phyloP scores from a whole-genome alignment of 371 early-diverging fungal genomes.

The Basidiobolus meristosporus region DNA sequence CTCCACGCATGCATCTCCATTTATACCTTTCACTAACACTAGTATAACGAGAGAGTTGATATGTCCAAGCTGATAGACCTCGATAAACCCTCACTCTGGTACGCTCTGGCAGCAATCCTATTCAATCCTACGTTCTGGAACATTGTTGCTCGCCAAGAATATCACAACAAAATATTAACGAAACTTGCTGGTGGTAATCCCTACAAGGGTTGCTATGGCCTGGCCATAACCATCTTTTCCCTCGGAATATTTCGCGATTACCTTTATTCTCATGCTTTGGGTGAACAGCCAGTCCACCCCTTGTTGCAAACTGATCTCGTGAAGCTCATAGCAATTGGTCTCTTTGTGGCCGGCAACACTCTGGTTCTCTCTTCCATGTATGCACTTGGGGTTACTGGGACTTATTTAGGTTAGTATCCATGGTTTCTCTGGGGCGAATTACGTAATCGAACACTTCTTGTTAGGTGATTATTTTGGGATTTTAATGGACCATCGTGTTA shows the following conservation, averaged over 20 bases:
- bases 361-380: conserved; percentile 78
- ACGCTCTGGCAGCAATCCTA: conserved; percentile 41
- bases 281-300: conserved; percentile 33
- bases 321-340: conserved; percentile 19
- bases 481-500: conserved; percentile 69
- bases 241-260: conserved; percentile 69
- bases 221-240: conserved; percentile 61
- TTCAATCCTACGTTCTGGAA: conserved; percentile 90
- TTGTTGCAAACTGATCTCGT: conserved; percentile 20
- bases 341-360: conserved; percentile 42
- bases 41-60: too few species aligned
- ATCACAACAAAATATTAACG: conserved; percentile 47
- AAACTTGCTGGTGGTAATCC: conserved; percentile 44
- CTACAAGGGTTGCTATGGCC: conserved; percentile 52
- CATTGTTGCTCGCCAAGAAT: conserved; percentile 73
- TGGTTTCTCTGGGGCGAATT: neutral
- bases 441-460: neutral
- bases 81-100: conserved; percentile 36
- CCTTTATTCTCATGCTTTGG: conserved; percentile 46
- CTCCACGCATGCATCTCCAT: too few species aligned
- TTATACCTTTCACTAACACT: too few species aligned
- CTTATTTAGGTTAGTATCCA: conserved; percentile 54
- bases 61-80: too few species aligned
- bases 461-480: conserved; percentile 89
- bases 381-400: conserved; percentile 74